phyloP scores from a whole-genome alignment of 768 basidiomycete species.

The Crassisporium funariophilum region DNA sequence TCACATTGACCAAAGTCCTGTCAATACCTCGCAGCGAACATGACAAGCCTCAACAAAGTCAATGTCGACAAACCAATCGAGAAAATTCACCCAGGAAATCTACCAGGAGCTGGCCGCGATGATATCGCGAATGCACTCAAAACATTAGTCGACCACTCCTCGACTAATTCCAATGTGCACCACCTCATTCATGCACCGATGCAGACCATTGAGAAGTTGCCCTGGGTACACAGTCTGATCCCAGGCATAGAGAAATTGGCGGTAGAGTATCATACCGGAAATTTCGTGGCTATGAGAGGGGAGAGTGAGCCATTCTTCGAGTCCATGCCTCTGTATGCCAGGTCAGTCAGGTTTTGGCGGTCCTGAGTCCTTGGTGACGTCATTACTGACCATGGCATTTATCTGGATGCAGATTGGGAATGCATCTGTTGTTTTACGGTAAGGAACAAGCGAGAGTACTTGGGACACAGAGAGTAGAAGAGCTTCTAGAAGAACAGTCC shows the following conservation, averaged over 20 bases:
- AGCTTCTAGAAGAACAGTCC: constrained; percentile 55
- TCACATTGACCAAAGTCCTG: constrained; percentile 5
- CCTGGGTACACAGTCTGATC: constrained; percentile 48
- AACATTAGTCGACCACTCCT: constrained; percentile 39
- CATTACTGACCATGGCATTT: neutral
- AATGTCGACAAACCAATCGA: constrained; percentile 25
- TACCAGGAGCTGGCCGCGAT: constrained; percentile 36
- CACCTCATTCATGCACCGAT: constrained; percentile 36
- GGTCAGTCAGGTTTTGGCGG: constrained; percentile 26
- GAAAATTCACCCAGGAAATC: constrained; percentile 33
- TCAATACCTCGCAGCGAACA: constrained; percentile 4
- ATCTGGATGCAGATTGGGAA: constrained; percentile 48
- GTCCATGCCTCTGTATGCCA: constrained; percentile 72
- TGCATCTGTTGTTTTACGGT: constrained; percentile 77
- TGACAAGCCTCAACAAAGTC: no score
- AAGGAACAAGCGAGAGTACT: constrained; percentile 50
- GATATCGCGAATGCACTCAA: constrained; percentile 34
- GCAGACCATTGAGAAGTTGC: constrained; percentile 26
- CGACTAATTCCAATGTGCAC: constrained; percentile 25
- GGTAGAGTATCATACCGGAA: constrained; percentile 55
- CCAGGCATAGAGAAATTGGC: constrained; percentile 61
- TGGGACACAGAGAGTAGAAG: constrained; percentile 48
- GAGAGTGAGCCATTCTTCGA: constrained; percentile 62
- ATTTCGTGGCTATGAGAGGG: constrained; percentile 54
- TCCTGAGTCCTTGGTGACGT: constrained; percentile 2